Conservation (phyloP, 2,329 filamentous ascomycete species). For the Cladosporium sp. region DNA sequence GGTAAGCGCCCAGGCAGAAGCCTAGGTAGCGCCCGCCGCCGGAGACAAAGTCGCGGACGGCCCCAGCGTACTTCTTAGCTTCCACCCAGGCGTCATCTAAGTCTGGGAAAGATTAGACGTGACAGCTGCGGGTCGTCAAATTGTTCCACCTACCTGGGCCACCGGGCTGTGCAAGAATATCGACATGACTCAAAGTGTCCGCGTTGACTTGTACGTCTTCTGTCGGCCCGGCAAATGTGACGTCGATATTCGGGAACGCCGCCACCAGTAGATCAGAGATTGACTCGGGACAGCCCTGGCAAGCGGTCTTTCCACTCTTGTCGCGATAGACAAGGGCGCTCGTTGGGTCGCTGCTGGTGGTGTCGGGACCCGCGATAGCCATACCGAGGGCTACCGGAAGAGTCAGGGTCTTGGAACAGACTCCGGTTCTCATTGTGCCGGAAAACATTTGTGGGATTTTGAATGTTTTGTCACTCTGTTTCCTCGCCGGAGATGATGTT, state of each 20-base stretch:
- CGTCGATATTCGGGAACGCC: slow-evolving; percentile 14
- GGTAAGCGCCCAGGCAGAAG: slow-evolving; percentile 21
- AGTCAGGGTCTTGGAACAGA: too few relatives aligned
- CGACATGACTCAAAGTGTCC: slow-evolving; percentile 12
- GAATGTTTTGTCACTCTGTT: too few relatives aligned
- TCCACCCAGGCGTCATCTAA: slow-evolving; percentile 15
- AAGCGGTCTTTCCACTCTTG: slow-evolving; percentile 6
- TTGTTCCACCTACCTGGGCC: slow-evolving; percentile 15
- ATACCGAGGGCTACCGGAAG: too few relatives aligned
- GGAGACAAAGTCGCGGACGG: slow-evolving; percentile 17
- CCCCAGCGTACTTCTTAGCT: slow-evolving; percentile 11
- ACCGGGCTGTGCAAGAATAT: slow-evolving; percentile 18
- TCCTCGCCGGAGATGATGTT: too few relatives aligned
- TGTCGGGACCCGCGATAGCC: too few relatives aligned
- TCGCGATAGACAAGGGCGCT: neutral
- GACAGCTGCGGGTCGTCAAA: neutral
- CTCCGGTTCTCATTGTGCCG: too few relatives aligned
- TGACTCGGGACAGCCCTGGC: slow-evolving; percentile 16
- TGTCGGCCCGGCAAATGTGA: slow-evolving; percentile 16
- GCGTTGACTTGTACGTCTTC: slow-evolving; percentile 15
- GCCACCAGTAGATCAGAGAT: slow-evolving; percentile 14
- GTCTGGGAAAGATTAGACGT: slow-evolving; percentile 1
- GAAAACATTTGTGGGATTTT: too few relatives aligned
- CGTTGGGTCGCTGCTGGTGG: neutral
- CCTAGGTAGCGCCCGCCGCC: slow-evolving; percentile 19